Conservation (phyloP, 768 basidiomycete species). For the Suillus variegatus region DNA sequence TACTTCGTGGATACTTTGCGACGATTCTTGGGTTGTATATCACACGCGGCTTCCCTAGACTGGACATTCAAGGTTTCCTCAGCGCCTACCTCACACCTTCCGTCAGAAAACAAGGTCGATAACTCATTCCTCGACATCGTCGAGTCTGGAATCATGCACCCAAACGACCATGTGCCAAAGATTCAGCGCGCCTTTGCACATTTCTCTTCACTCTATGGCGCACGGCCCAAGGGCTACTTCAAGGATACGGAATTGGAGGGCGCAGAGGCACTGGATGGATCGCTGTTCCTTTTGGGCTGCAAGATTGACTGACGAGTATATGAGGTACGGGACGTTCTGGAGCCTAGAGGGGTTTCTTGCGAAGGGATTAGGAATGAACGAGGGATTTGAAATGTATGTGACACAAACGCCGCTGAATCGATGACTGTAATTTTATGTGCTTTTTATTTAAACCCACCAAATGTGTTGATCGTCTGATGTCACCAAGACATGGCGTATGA, state of each 20-base stretch:
- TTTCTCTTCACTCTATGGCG: slow-evolving; percentile 32
- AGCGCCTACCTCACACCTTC: slow-evolving; percentile 14
- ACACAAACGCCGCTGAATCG: neutral
- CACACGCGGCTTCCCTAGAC: slow-evolving; percentile 28
- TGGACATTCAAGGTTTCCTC: slow-evolving; percentile 34
- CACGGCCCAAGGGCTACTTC: slow-evolving; percentile 26
- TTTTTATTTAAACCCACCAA: neutral
- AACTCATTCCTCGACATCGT: slow-evolving; percentile 44
- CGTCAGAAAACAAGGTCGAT: slow-evolving; percentile 12
- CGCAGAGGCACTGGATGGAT: slow-evolving; percentile 35
- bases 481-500: no score
- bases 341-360: slow-evolving; percentile 28
- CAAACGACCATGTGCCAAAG: slow-evolving; percentile 35
- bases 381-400: slow-evolving; percentile 21
- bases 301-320: slow-evolving; percentile 29
- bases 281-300: slow-evolving; percentile 35
- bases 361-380: slow-evolving; percentile 35
- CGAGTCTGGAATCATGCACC: slow-evolving; percentile 37
- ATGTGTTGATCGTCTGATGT: neutral
- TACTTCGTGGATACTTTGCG: slow-evolving; percentile 31
- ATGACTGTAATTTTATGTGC: neutral
- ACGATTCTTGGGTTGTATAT: slow-evolving; percentile 29
- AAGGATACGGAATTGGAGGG: slow-evolving; percentile 30
- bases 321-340: slow-evolving; percentile 31
- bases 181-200: slow-evolving; percentile 36